Evolutionary conservation across 148 eudicot genomes (phyloP).

Genomic region (Fagopyrum esculentum): DNA sequence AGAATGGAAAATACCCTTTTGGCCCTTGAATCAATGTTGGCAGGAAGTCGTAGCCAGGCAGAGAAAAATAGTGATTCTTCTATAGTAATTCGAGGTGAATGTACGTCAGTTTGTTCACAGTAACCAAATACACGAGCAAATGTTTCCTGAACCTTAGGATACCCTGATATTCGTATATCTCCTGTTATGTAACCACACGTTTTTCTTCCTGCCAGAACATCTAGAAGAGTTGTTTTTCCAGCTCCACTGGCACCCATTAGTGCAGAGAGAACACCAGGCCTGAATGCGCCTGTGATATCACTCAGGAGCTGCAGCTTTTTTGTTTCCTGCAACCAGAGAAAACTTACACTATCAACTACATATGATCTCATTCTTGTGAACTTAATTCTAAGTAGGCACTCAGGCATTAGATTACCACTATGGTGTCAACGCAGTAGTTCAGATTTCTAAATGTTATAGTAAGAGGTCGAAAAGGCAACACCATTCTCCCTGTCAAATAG

Average conservation of each 20-base stretch:
- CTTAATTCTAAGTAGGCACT: background rate
- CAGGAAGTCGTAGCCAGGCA: constrained; percentile 79
- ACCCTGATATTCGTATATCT: constrained; percentile 60
- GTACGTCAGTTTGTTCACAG: constrained; percentile 83
- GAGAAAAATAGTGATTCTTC: constrained; percentile 75
- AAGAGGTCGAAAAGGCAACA: constrained; percentile 69
- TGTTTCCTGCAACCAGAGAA: constrained; percentile 43
- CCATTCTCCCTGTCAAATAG: constrained; percentile 45
- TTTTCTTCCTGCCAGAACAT: constrained; percentile 82
- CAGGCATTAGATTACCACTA: constrained; percentile 31
- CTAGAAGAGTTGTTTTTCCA: constrained; percentile 87
- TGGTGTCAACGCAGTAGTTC: constrained; percentile 66
- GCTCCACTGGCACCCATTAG: constrained; percentile 92
- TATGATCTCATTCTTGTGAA: background rate
- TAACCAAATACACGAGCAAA: constrained; percentile 76
- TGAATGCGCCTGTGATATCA: constrained; percentile 60
- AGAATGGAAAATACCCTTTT: constrained; percentile 39
- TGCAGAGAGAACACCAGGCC: constrained; percentile 76
- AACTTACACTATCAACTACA: background rate
- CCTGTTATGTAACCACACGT: constrained; percentile 71
- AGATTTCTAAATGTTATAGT: constrained; percentile 50
- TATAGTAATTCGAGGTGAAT: constrained; percentile 70
- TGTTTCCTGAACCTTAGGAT: constrained; percentile 64
- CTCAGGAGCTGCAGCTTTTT: constrained; percentile 55
- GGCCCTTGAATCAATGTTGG: constrained; percentile 45